Base-by-base conservation (phyloP, 2,329 filamentous ascomycete species). In the Nemania sp. region DNA sequence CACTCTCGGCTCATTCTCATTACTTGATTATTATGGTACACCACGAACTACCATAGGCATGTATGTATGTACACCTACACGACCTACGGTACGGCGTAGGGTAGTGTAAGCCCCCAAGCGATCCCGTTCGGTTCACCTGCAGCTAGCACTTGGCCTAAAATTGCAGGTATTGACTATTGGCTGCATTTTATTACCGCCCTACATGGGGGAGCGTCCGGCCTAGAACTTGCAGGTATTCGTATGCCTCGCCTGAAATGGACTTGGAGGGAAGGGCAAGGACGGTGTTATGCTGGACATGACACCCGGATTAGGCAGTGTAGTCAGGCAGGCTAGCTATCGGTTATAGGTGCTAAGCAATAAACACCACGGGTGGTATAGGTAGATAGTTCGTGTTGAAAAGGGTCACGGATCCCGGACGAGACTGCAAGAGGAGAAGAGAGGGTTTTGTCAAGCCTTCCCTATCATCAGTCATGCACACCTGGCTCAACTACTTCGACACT, bases 141-240 rank as follows among this genome's bases (percentile, higher is more conserved):
- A 54, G 53, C 44, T 33, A 22, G 37, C 45, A 15, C 45, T 45
- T 47, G 42, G 46, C 39, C 39, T 26, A 45, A 44, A 46, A 31
- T 37, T 47, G 54, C 43, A 43, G 23, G 44, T 50, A 50, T 47
- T 40, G 49, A 19, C 37, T 49, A 42, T 54, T 43, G 33, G 41
- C 42, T 55, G 41, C 42, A 52, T 59, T 54, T 26, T 34, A 51
- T 47, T 50, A 47, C 52, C 39, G 49, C 41, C 28, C 45, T 41
- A 22, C 33, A 51, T 28, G 24, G 40, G 33, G n/a, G 26, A 44
- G 23, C 33, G 41, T 48, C 52, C 26, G 48, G 52, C 46, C 58
- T 56, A 56, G 52, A 57, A 52, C 56, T 41, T 22, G 43, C 3
- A 33, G 20, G 23, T 23, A 23, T 17, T 11, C 30, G 9, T 12